These are phyloP conservation scores for Fusarium torreyae DNA, from an alignment of 2,329 filamentous ascomycete species.

Conservation along the genomic window DNA sequence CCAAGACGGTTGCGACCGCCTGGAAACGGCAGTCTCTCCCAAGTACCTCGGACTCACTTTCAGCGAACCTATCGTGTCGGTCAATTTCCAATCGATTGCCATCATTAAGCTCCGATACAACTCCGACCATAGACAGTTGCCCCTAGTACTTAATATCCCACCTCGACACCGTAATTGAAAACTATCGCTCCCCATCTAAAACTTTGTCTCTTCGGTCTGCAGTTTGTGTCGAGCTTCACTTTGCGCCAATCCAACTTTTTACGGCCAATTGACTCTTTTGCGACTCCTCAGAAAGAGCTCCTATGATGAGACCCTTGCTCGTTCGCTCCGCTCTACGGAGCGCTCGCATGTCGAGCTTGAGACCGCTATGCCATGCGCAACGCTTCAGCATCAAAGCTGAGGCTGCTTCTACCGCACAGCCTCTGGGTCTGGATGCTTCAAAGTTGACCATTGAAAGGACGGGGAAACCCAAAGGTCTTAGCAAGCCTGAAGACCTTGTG, in stretches of 20 bases:
- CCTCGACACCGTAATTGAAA: conserved; percentile 8
- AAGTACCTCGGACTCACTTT: conserved; percentile 44
- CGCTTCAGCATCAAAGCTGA: conserved; percentile 69
- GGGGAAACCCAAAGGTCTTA: conserved; percentile 79
- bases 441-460: conserved; percentile 84
- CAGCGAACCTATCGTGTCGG: conserved; percentile 38
- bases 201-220: neutral
- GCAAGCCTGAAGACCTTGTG: conserved; percentile 84
- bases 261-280: conserved; percentile 18
- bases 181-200: conserved; percentile 16
- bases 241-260: neutral
- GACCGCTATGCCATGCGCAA: conserved; percentile 50
- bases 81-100: conserved; percentile 43
- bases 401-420: conserved; percentile 66
- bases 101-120: conserved; percentile 45
- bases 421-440: conserved; percentile 81
- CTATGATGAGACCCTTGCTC: conserved; percentile 53
- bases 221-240: neutral
- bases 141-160: conserved; percentile 42
- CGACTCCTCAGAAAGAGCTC: conserved; percentile 12
- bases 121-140: conserved; percentile 43
- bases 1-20: conserved; percentile 45
- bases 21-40: conserved; percentile 46
- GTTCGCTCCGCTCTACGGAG: conserved; percentile 55
- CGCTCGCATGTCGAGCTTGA: conserved; percentile 58